A percentile compares a stretch with the other conserved stretches of the same genome.
phyloP scores from a whole-genome alignment of 257 asterid genomes.

The Solanum okadae region DNA sequence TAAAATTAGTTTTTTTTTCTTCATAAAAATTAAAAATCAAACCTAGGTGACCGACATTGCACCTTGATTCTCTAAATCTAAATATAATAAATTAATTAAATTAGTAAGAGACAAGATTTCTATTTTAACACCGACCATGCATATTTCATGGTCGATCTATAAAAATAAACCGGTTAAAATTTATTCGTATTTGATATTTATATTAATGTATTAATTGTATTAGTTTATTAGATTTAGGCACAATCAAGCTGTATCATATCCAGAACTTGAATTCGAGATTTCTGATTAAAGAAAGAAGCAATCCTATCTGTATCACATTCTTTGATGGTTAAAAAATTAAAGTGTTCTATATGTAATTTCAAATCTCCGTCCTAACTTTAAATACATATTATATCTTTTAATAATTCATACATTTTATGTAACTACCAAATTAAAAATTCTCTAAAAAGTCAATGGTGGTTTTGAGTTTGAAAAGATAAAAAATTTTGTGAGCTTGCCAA shows the following conservation, averaged over 20 bases:
- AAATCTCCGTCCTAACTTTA: neutral
- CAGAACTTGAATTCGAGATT: rapidly evolving
- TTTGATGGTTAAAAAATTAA: neutral
- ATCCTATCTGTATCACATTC: rapidly evolving
- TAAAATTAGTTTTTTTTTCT: neutral
- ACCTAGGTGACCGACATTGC: neutral
- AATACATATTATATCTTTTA: neutral
- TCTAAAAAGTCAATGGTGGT: neutral
- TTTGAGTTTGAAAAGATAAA: neutral
- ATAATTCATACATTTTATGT: neutral
- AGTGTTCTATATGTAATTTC: neutral
- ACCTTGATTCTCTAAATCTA: neutral
- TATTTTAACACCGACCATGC: slow-evolving; percentile 1
- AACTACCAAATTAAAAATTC: neutral
- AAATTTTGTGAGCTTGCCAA: neutral
- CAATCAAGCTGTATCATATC: rapidly evolving
- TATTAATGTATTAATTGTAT: neutral
- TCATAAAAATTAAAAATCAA: neutral
- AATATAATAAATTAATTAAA: neutral
- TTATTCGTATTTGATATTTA: neutral
- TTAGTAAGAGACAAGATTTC: neutral
- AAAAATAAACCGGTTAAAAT: neutral
- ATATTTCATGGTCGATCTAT: neutral
- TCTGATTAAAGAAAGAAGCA: rapidly evolving
- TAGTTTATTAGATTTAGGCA: too few species aligned